phyloP scores from a whole-genome alignment of 371 early-diverging fungal species.

The Smittium culicis region DNA sequence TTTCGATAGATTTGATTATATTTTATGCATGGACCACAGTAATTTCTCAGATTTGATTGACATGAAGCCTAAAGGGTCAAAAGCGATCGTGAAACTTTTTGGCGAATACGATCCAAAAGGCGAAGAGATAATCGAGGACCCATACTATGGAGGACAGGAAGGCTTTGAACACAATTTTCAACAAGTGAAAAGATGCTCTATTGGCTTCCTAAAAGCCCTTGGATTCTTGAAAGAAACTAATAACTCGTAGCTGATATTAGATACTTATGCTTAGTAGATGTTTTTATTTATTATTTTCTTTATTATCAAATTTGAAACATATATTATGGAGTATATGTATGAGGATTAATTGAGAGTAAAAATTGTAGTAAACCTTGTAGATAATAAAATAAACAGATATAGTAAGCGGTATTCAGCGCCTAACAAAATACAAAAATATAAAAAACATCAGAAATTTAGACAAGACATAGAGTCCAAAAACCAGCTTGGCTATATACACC shows the following conservation, averaged over 20 bases:
- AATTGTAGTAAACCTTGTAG: too few relatives aligned
- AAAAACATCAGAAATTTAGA: background rate
- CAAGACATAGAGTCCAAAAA: background rate
- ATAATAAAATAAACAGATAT: too few relatives aligned
- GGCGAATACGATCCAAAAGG: slow-evolving; percentile 73
- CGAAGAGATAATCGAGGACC: slow-evolving; percentile 64
- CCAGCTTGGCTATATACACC: background rate
- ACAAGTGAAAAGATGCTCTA: slow-evolving; percentile 59
- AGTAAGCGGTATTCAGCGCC: too few relatives aligned
- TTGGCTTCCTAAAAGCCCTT: slow-evolving; percentile 42
- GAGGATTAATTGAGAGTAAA: too few relatives aligned
- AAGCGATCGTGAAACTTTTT: slow-evolving; percentile 51
- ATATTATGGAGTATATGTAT: too few relatives aligned
- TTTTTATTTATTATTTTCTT: too few relatives aligned
- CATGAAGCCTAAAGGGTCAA: slow-evolving; percentile 29
- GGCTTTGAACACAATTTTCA: slow-evolving; percentile 79
- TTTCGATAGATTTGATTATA: slow-evolving; percentile 62
- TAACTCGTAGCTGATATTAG: background rate
- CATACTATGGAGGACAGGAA: slow-evolving; percentile 75
- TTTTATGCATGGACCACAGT: slow-evolving; percentile 73
- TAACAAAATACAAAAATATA: background rate
- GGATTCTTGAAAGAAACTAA: slow-evolving; percentile 19
- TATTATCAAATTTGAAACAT: too few relatives aligned
- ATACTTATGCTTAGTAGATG: too few relatives aligned
- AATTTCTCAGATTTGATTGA: slow-evolving; percentile 53